These are phyloP conservation scores for Chloris gayana DNA, from an alignment of 176 grass and related monocot genomes.

Conservation along the genomic window DNA sequence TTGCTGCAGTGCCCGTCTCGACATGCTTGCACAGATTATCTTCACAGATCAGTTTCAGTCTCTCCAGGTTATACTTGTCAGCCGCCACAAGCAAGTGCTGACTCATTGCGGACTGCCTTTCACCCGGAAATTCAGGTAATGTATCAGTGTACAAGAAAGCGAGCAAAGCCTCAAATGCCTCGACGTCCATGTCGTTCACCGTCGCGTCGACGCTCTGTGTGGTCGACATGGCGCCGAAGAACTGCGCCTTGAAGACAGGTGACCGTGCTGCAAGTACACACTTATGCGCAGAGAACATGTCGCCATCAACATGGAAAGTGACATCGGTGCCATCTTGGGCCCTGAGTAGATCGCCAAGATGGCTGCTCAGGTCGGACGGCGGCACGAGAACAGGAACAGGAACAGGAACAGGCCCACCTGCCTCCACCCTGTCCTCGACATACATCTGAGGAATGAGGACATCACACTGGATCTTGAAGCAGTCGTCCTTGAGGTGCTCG, in stretches of 20 bases:
- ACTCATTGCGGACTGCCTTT: too few species aligned
- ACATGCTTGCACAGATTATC: too few species aligned
- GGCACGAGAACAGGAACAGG: neutral
- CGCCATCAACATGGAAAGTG: neutral
- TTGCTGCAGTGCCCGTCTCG: too few species aligned
- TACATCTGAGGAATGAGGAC: slow-evolving; percentile 11
- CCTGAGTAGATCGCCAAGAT: slow-evolving; percentile 7
- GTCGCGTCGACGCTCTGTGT: too few species aligned
- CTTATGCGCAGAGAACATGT: slow-evolving; percentile 37
- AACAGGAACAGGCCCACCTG: too few species aligned
- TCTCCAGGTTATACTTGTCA: too few species aligned
- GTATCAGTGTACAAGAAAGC: too few species aligned
- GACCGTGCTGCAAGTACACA: slow-evolving; percentile 34
- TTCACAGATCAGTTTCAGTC: too few species aligned
- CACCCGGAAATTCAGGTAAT: too few species aligned
- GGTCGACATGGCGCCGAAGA: neutral
- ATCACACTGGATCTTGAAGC: neutral
- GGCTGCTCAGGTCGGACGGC: slow-evolving; percentile 29
- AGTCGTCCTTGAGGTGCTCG: neutral
- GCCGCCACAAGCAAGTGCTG: too few species aligned
- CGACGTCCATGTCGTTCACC: too few species aligned
- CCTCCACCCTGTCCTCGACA: neutral
- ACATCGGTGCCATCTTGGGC: slow-evolving; percentile 23
- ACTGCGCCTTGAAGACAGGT: slow-evolving; percentile 10
- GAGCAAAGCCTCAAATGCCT: too few species aligned